Conservation (phyloP, 371 early-diverging fungal species). For the Apophysomyces sp. region DNA sequence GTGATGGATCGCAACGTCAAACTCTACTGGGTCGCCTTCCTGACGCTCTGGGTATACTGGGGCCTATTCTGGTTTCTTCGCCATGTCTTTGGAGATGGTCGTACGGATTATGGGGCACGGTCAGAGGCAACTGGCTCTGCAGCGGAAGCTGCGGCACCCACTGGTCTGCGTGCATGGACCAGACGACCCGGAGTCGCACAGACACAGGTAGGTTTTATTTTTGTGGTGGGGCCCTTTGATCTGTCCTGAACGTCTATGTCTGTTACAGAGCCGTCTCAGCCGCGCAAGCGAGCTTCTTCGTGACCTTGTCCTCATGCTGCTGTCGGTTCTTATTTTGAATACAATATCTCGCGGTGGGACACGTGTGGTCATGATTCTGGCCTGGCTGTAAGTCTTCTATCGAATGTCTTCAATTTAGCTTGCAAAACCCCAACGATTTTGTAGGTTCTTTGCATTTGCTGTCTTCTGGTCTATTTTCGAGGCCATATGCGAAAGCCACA, state of each 20-base stretch:
- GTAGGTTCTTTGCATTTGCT: conserved; percentile 25
- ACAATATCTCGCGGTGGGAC: conserved; percentile 21
- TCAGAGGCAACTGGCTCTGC: background rate
- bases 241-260: background rate
- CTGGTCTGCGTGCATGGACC: conserved; percentile 3
- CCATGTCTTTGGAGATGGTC: conserved; percentile 28
- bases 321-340: conserved; percentile 17
- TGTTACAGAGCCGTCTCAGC: conserved; percentile 14
- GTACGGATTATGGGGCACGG: background rate
- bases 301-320: conserved; percentile 15
- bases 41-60: conserved; percentile 36
- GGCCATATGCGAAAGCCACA: conserved; percentile 16
- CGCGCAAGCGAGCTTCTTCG: conserved; percentile 16
- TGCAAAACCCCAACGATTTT: background rate
- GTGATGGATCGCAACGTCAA: conserved; percentile 13
- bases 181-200: conserved; percentile 4
- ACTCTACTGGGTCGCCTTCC: conserved; percentile 38
- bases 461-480: conserved; percentile 33
- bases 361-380: conserved; percentile 17
- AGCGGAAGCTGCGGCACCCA: background rate
- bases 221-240: too few species aligned
- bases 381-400: conserved; percentile 16
- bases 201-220: conserved; percentile 8
- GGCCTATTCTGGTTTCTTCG: conserved; percentile 37
- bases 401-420: background rate